Base-by-base conservation (phyloP, 2,329 filamentous ascomycete species). In the Venturia aucupariae region DNA sequence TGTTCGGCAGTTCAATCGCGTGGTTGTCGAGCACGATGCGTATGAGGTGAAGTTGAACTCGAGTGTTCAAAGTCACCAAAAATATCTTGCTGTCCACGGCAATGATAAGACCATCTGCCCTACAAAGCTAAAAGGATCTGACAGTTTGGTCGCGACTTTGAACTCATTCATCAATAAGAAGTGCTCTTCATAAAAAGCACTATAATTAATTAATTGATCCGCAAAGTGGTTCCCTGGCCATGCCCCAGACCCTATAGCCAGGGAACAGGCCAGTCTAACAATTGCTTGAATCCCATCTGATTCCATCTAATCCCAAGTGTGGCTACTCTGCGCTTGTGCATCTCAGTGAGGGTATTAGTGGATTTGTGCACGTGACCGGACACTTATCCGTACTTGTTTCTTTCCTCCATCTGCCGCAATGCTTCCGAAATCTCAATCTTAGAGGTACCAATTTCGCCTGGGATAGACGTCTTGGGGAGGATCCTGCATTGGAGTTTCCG, bases 141-240 rank as follows among this genome's bases (percentile, higher is more conserved):
- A 11, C 13, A 35, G 13, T 19, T 35, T 57, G 51, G 27, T 57
- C 15, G 2, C 11, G 19, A 13, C 51, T 57, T 35, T 8, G 30
- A 57, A 3, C 27, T 30, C 27, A 19, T 35, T 17, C 15, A 57
- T 17, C 15, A 57, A 19, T 22, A 35, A 13, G 3, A 57, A 17
- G 51, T 38, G 4, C 30, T 35, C 15, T 19, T 57, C 27, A 32
- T 57, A n/a, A 57, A 15, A 35, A 11, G 30, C 51, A 57, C 51
- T 57, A 32, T 57, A 57, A 35, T 57, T 57, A 15, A 57, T 57
- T 57, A 57, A 57, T 35, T 57, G 51, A 57, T 57, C 51, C 7
- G 17, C 51, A 30, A 1, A n/a, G 35, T 17, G 24, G 1, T 35
- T 11, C 30, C 30, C 2, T 15, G 22, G 13, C 11, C 22, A 5